These are phyloP conservation scores for Cryptococcus neoformans DNA, from an alignment of 1,284 basidiomycete species.

Conservation along the genomic window DNA sequence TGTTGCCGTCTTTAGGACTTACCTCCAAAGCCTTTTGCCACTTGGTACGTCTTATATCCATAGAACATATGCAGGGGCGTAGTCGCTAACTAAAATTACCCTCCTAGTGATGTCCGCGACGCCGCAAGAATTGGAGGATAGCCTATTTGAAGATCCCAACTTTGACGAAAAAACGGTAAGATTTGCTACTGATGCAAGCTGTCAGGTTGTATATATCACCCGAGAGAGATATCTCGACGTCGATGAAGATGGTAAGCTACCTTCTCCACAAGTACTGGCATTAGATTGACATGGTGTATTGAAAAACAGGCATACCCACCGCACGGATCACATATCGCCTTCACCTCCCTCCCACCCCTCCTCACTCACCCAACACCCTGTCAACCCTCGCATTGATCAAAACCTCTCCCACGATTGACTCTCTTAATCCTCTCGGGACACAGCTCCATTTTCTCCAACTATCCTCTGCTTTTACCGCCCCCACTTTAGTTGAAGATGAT, in stretches of 20 bases:
- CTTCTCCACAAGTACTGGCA: neutral
- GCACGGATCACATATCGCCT: conserved; percentile 38
- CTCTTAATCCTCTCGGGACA: conserved; percentile 68
- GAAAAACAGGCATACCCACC: conserved; percentile 22
- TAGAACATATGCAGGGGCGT: neutral
- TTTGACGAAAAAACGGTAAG: conserved; percentile 46
- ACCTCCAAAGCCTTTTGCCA: conserved; percentile 35
- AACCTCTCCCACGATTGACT: conserved; percentile 77
- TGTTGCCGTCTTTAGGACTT: conserved; percentile 38
- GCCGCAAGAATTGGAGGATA: conserved; percentile 35
- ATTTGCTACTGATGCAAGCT: conserved; percentile 42
- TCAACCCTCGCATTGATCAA: conserved; percentile 95
- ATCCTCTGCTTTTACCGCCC: conserved; percentile 47
- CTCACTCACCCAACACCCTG: conserved; percentile 69
- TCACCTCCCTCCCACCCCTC: conserved; percentile 46
- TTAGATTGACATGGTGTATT: neutral
- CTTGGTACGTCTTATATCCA: conserved; percentile 29
- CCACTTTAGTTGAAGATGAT: conserved; percentile 24
- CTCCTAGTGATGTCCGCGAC: conserved; percentile 45
- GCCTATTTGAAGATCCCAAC: conserved; percentile 41
- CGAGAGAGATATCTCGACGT: conserved; percentile 32
- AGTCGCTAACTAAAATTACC: neutral
- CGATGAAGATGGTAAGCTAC: conserved; percentile 36
- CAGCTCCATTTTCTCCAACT: conserved; percentile 93
- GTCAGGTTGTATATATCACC: conserved; percentile 48